Conservation (phyloP, 768 basidiomycete genomes). For the Phlebiopsis flavidoalba region DNA sequence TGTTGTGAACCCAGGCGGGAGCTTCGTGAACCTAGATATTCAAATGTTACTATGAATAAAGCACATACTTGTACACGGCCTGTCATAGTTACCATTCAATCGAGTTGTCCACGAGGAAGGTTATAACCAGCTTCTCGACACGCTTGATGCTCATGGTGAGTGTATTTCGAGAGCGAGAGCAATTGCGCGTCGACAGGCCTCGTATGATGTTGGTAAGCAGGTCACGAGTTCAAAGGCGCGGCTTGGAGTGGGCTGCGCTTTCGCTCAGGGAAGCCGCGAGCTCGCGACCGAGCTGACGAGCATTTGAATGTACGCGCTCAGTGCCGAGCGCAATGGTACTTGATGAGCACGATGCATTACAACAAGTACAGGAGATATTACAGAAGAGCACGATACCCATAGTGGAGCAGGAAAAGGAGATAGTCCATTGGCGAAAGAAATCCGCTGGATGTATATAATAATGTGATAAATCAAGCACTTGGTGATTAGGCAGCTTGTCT, state of each 20-base stretch:
- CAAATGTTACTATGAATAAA: background rate
- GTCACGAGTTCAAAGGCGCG: too few relatives aligned
- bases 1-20: constrained; percentile 76
- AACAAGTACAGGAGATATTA: constrained; percentile 4
- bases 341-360: constrained; percentile 6
- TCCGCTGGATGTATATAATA: constrained; percentile 2
- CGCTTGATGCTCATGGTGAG: constrained; percentile 11
- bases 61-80: background rate
- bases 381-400: background rate
- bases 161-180: background rate
- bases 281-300: too few relatives aligned
- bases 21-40: constrained; percentile 61
- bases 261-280: too few relatives aligned
- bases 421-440: background rate
- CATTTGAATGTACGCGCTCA: too few relatives aligned
- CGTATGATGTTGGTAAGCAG: too few relatives aligned
- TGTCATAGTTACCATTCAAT: constrained; percentile 62
- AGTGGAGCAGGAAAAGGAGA: background rate
- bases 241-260: too few relatives aligned
- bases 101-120: constrained; percentile 70
- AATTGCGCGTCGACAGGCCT: too few relatives aligned
- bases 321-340: background rate
- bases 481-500: constrained; percentile 10
- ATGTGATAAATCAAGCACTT: constrained; percentile 5
- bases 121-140: constrained; percentile 42